Percentiles rank a stretch among this genome's conserved stretches.
phyloP scores from a whole-genome alignment of 371 early-diverging fungal genomes.

The Fennellomyces sp. region DNA sequence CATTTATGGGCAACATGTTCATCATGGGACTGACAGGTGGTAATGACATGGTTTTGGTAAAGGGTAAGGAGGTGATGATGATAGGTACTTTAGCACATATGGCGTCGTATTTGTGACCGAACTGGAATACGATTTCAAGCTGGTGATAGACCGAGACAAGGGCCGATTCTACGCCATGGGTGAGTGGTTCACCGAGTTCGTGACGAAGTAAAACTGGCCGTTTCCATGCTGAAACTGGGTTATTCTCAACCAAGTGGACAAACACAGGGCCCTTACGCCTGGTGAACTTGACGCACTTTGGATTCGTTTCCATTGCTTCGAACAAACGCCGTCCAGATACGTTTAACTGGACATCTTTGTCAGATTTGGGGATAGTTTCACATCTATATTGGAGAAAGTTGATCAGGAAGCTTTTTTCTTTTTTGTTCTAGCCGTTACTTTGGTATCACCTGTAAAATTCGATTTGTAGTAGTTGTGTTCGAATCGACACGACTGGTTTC shows the following conservation, averaged over 20 bases:
- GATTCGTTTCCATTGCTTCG: conserved; percentile 17
- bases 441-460: conserved; percentile 44
- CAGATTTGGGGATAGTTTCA: conserved; percentile 35
- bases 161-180: conserved; percentile 36
- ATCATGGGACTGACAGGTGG: not conserved
- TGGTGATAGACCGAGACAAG: conserved; percentile 43
- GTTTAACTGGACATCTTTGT: conserved; percentile 14
- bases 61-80: conserved; percentile 28
- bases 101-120: conserved; percentile 39
- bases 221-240: conserved; percentile 31
- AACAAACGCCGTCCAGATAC: conserved; percentile 13
- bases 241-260: conserved; percentile 26
- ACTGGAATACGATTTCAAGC: conserved; percentile 36
- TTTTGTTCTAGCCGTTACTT: too few relatives aligned
- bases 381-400: conserved; percentile 21
- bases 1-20: not conserved
- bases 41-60: not conserved
- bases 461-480: conserved; percentile 37
- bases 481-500: conserved; percentile 29
- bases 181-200: conserved; percentile 28
- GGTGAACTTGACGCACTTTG: conserved; percentile 25
- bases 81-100: conserved; percentile 39
- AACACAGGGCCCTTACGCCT: conserved; percentile 33
- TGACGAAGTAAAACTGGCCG: conserved; percentile 33
- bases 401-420: too few relatives aligned